Evolutionary conservation across 225 moss, liverwort and hornwort species (phyloP).

Genomic region (Sphagnum tenellum): DNA sequence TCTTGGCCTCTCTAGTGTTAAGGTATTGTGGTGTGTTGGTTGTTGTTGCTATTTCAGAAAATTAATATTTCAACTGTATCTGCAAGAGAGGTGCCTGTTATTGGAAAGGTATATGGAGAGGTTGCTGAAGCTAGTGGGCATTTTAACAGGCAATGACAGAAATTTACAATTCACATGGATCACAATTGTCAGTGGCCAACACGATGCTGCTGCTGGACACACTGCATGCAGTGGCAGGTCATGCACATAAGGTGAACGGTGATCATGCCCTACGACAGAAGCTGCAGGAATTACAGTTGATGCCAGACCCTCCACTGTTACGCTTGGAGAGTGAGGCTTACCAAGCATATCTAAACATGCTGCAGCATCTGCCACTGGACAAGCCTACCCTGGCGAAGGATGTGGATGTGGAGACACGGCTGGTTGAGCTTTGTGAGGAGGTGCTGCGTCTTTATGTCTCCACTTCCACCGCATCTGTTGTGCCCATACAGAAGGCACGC

Average conservation of each 20-base stretch:
- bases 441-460: slow-evolving; percentile 82
- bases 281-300: slow-evolving; percentile 75
- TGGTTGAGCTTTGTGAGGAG: slow-evolving; percentile 90
- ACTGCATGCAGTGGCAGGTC: slow-evolving; percentile 72
- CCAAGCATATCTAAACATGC: slow-evolving; percentile 90
- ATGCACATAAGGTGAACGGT: slow-evolving; percentile 85
- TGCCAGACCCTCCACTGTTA: slow-evolving; percentile 96
- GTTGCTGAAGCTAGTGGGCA: slow-evolving; percentile 40
- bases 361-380: slow-evolving; percentile 83
- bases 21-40: slow-evolving; percentile 8
- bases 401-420: slow-evolving; percentile 90
- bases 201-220: slow-evolving; percentile 91
- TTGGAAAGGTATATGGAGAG: slow-evolving; percentile 12
- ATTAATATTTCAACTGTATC: neutral
- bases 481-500: slow-evolving; percentile 42
- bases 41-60: slow-evolving; percentile 12
- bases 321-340: slow-evolving; percentile 92
- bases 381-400: slow-evolving; percentile 88
- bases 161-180: slow-evolving; percentile 82
- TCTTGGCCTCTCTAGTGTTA: slow-evolving; percentile 6
- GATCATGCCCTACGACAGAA: slow-evolving; percentile 67
- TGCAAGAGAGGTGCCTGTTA: neutral
- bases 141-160: slow-evolving; percentile 80
- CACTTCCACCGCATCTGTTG: slow-evolving; percentile 52
- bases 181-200: slow-evolving; percentile 65